Conservation (phyloP, 2,329 filamentous ascomycete species). For the Aureobasidium lini region DNA sequence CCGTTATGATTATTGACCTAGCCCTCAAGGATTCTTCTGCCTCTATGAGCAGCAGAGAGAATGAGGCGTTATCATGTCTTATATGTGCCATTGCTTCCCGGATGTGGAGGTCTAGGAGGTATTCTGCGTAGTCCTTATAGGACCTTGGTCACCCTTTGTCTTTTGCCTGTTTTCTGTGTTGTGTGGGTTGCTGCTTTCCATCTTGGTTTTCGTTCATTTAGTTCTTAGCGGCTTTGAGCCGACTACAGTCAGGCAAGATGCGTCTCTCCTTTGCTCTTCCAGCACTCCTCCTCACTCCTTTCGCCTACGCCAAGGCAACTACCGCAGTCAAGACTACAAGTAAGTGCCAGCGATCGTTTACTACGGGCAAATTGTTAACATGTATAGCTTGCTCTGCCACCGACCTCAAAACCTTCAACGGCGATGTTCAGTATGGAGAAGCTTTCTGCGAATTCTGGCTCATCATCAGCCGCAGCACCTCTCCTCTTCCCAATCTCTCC, state of each 20-base stretch:
- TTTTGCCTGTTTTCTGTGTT: neutral
- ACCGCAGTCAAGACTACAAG: neutral
- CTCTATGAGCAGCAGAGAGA: neutral
- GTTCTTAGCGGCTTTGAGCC: neutral
- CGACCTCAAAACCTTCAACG: neutral
- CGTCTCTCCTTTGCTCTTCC: conserved; percentile 8
- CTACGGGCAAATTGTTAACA: neutral
- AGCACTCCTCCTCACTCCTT: conserved; percentile 5
- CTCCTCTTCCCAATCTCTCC: conserved; percentile 3
- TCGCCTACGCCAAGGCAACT: neutral
- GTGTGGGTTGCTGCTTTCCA: neutral
- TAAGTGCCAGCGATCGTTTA: neutral
- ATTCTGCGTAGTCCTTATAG: neutral
- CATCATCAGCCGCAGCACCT: neutral
- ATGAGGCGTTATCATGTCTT: conserved; percentile 1
- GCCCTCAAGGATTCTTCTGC: neutral
- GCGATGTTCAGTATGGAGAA: neutral
- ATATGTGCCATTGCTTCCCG: neutral
- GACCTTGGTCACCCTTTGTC: neutral
- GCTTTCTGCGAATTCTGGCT: conserved; percentile 10
- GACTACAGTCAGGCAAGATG: conserved; percentile 1
- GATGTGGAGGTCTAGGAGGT: neutral
- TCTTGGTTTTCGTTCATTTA: neutral
- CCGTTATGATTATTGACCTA: conserved; percentile 3
- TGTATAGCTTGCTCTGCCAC: neutral